Evolutionary conservation across 140 eudicot genomes (phyloP), one percentile per base, ranked within the genome.

Genomic region (Senecio squalidus): DNA sequence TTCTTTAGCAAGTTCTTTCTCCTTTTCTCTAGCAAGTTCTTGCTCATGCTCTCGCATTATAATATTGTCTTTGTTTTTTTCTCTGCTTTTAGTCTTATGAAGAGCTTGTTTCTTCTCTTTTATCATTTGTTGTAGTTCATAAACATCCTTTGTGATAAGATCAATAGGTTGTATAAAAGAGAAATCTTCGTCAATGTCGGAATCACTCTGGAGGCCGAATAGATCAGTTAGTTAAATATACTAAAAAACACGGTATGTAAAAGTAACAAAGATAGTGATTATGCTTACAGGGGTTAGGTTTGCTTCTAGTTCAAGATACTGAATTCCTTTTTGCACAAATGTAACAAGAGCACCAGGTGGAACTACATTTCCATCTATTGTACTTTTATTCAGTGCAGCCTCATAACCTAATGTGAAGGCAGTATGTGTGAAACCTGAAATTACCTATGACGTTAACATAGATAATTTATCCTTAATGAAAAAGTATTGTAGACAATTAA

Each of bases 281-380:
- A 43, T 64, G 61, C 98, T 81, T 72, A 92, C 98, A 31, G 72
- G 73, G 52, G 76, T 72, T 72, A 92, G 65, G 67, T 92, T 92
- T 47, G 98, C 98, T 73, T 92, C 98, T 43, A 92, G 74, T 68
- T 92, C 98, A 58, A 92, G 94, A 75, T 92, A 92, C 66, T 87
- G 96, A 73, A 92, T 82, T 78, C 98, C 98, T 73, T 92, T 92
- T 68, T 92, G 98, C 54, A 92, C 81, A 68, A 87, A 87, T 46
- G 92, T 92, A 62, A 92, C 83, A 53, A 92, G 98, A 29, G 96
- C 98, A 67, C 98, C 96, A 21, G 98, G 95, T 21, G 98, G 98
- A 66, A 92, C 95, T 48, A 92, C 62, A 70, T 84, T 92, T 26
- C 95, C 98, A 71, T 92, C 98, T 44, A 92, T 79, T 6, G 80